Base-by-base conservation (phyloP, 257 asterid species). In the Striga asiatica region DNA sequence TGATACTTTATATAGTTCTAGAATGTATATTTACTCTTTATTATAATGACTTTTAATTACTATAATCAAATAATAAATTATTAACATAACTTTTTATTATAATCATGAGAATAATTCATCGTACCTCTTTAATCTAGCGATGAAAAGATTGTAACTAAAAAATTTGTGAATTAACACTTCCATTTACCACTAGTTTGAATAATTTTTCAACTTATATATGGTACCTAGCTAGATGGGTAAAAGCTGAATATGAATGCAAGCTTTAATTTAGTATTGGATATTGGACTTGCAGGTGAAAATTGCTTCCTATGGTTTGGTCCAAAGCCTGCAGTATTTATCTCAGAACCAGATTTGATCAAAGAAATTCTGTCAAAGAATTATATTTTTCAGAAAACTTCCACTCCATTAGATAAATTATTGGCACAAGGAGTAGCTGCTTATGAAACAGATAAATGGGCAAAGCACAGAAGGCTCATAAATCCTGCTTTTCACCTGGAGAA, bases 401-500 rank as follows among this genome's bases (percentile, higher is more conserved):
- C 8, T 52, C 73, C 83, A 3, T 6, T 67, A 6, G 57, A 7
- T 6, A 67, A 58, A 5, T 27, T 64, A 8, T 46, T 77, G 2
- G 69, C 72, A 14, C 35, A 21, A 43, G 83, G 83, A 27, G 0
- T 67, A 2, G 71, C 60, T 0, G 22, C 55, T 3, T 50, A 70
- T 12, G 78, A 77, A 1, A n/a, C 39, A 2, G 75, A 77, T 21
- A 74, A 74, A 58, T 77, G 80, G 83, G 73, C 77, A 0, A 74
- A 74, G 58, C 83, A 74, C 25, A 71, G 76, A 68, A 65, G 24
- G 54, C 49, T 74, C 2, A 20, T 77, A 9, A 77, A 68, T 51
- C 76, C 81, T n/a, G 78, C 80, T 42, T 77, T 77, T 52, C 78
- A 74, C 17, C 42, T 66, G 0, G 83, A 77, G 25, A 77, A 67